Evolutionary conservation across 2,329 filamentous ascomycete species (phyloP), one percentile per base, ranked within the genome.

Genomic region (Ophiocordyceps camponoti-leonardi): DNA sequence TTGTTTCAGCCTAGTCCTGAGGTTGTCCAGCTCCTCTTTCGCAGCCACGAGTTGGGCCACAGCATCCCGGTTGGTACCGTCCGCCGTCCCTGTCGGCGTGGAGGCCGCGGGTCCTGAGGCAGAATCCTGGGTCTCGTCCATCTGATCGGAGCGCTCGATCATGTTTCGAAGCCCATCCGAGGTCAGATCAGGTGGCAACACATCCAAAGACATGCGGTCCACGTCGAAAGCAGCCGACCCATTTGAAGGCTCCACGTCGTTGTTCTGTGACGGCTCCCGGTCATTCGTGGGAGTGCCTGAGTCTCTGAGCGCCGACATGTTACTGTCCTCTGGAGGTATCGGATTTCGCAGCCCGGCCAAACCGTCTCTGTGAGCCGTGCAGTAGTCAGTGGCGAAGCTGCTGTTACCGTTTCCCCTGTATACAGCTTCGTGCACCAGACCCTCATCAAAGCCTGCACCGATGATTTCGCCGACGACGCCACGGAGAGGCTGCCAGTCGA

Each of bases 11-110:
- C 71, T 73, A 5, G 73, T 70, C 42, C 92, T 79, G 59, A 85
- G 75, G 31, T 75, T 74, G 50, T 94, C 85, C 7, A 98, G 69
- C 51, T 87, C 82, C 47, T 95, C 85, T 47, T 87, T 71, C 0
- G 83, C 54, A 23, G 51, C 51, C 43, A 55, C 45, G 22, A 54
- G 47, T 14, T 52, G 33, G 13, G 37, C 40, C 6, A 51, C 51
- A 1, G 44, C 39, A 7, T 51, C 46, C 13, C 51, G 46, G n/a
- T 52, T 48, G n/a, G 49, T 39, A 13, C 51, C 10, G 13, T 44
- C 48, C 48, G 52, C 49, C 11, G 50, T 40, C 16, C 43, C 44
- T 18, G 46, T 42, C 2, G 47, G 37, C 13, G 49, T 37, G 12
- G 47, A 31, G 18, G 49, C 49, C 12, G 46, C 35, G 46, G 45